Evolutionary conservation across 257 asterid species (phyloP).

Genomic region (Solanum paucissectum): DNA sequence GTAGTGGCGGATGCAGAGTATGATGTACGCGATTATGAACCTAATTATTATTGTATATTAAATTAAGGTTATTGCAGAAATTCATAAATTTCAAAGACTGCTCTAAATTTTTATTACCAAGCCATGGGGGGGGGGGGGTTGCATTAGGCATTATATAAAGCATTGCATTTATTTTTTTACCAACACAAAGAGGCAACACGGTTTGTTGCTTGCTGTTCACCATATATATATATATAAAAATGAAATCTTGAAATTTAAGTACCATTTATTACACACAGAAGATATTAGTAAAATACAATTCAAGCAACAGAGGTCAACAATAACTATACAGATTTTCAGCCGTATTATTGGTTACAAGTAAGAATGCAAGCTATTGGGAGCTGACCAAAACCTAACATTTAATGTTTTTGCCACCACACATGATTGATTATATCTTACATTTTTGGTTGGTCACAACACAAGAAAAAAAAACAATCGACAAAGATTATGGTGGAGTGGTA

Average conservation of each 20-base stretch:
- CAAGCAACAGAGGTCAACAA: not conserved
- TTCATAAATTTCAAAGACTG: rapidly evolving
- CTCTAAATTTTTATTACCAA: not conserved
- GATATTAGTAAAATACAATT: not conserved
- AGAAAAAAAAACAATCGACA: not conserved
- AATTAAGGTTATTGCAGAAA: not conserved
- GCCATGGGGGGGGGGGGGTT: not conserved
- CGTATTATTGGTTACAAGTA: not conserved
- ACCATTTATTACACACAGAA: not conserved
- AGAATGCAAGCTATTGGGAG: not conserved
- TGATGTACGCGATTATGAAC: not conserved
- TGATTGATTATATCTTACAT: not conserved
- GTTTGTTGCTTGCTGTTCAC: not conserved
- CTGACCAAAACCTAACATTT: not conserved
- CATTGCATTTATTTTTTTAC: not conserved
- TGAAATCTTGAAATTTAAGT: not conserved
- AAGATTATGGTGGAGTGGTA: too few relatives aligned
- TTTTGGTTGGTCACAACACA: not conserved
- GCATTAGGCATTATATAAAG: not conserved
- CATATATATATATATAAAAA: not conserved
- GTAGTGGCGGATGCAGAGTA: not conserved
- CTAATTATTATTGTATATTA: not conserved
- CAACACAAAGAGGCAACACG: not conserved
- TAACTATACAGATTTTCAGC: not conserved
- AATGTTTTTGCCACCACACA: not conserved